Base-by-base conservation (phyloP, 192 early-diverging fungal genomes). In the Rhizophlyctis rosea region DNA sequence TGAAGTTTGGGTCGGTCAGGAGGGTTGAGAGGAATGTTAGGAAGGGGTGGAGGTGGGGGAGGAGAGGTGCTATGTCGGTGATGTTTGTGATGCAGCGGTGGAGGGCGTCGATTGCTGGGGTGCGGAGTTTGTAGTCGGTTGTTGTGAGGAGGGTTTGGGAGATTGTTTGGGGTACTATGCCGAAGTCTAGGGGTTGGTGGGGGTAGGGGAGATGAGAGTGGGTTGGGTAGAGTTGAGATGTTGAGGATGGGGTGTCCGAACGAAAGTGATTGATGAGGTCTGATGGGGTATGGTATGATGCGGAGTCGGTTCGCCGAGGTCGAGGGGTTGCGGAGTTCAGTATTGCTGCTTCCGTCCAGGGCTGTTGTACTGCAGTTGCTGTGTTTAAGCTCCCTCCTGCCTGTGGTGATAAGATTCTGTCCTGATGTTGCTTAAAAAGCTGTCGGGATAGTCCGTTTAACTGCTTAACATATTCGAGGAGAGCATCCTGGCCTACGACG, bases 1-100 rank as follows among this genome's bases (percentile, higher is more conserved):
- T 73, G 54, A 72, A 72, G 44, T 72, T 63, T 11, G n/a, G 28
- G 54, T 72, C 70, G 9, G 24, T 44, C 14, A 68, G 16, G 14
- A 72, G 61, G 4, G 32, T 49, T 27, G 28, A n/a, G 3, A 67
- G 39, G 44, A 67, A 72, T 5, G 53, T 25, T 4, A 72, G 21
- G 34, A 72, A 58, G 1, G 24, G 2, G 2, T 7, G 11, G n/a
- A 72, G 47, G 39, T 58, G 34, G 23, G 70, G 57, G 0, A 60
- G n/a, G 11, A 71, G 25, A 4, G 59, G 28, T 3, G 21, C 34
- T 7, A 50, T 31, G 34, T 54, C 34, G 2, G 31, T 52, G 31
- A 61, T 51, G 48, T 7, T 34, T 2, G 39, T 50, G 48, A 61
- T 29, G 24, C n/a, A 57, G 39, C 47, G 53, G 18, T 61, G 65